A percentile compares a stretch with the other conserved stretches of the same genome.
phyloP scores from a whole-genome alignment of 768 basidiomycete genomes.

The Pleurotus salmoneostramineus region DNA sequence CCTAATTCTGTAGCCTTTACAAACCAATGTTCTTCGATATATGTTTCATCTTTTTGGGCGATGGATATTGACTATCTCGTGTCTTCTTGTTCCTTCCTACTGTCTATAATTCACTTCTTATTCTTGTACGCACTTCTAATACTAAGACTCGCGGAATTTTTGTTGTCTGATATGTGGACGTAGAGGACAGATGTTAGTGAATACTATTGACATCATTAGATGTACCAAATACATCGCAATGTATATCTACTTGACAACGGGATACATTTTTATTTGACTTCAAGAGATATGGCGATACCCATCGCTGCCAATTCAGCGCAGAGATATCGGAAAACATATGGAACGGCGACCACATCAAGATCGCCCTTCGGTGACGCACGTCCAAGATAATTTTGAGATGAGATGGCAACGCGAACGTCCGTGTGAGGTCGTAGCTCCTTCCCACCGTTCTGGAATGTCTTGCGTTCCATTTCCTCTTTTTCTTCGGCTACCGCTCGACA shows the following conservation, averaged over 20 bases:
- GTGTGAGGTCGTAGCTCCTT: slow-evolving; percentile 35
- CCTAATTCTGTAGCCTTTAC: background rate
- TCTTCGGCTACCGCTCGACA: slow-evolving; percentile 74
- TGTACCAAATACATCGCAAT: background rate
- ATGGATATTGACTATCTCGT: background rate
- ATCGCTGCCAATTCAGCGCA: slow-evolving; percentile 97
- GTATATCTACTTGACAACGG: background rate
- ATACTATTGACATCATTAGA: background rate
- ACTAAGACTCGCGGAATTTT: background rate
- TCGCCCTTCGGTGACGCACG: slow-evolving; percentile 65
- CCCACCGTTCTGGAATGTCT: slow-evolving; percentile 54
- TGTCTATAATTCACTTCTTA: background rate
- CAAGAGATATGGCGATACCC: slow-evolving; percentile 90
- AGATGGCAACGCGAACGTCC: slow-evolving; percentile 63
- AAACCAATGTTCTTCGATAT: background rate
- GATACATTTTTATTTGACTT: slow-evolving; percentile 46
- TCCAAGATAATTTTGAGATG: slow-evolving; percentile 63
- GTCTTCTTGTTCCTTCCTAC: background rate
- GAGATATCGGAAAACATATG: slow-evolving; percentile 91
- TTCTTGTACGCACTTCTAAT: background rate
- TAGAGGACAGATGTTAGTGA: background rate
- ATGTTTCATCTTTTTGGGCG: background rate
- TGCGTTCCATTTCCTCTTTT: slow-evolving; percentile 57
- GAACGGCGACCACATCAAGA: slow-evolving; percentile 93
- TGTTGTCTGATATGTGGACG: background rate